Percentiles rank a stretch among this genome's conserved stretches.
Conservation (phyloP, 2,329 filamentous ascomycete genomes). For the Cercospora janseana region DNA sequence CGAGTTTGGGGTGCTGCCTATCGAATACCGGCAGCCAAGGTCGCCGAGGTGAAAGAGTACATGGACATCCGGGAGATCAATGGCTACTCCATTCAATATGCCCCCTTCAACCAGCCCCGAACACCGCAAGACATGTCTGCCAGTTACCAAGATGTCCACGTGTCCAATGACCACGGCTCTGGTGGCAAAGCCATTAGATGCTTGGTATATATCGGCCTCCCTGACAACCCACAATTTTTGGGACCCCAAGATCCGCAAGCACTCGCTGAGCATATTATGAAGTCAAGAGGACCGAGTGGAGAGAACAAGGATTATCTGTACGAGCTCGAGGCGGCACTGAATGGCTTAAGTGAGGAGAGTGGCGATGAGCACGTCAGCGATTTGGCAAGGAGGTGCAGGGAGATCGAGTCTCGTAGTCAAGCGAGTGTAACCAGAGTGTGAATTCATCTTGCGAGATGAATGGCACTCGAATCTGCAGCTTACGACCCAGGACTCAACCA, state of each 20-base stretch:
- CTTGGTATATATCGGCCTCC: constrained; percentile 92
- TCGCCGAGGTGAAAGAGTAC: constrained; percentile 80
- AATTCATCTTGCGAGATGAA: too few relatives aligned
- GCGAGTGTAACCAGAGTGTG: too few relatives aligned
- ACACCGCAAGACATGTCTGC: constrained; percentile 52
- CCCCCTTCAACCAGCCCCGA: constrained; percentile 58
- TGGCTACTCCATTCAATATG: constrained; percentile 91
- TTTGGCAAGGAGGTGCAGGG: constrained; percentile 69
- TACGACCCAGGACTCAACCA: too few relatives aligned
- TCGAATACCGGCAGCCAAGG: constrained; percentile 73
- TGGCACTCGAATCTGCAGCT: too few relatives aligned
- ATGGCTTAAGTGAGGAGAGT: constrained; percentile 70
- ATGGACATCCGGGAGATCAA: constrained; percentile 95
- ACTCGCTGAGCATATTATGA: constrained; percentile 77
- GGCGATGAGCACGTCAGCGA: constrained; percentile 83
- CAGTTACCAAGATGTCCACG: constrained; percentile 46
- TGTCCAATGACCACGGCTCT: constrained; percentile 16
- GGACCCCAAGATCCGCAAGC: constrained; percentile 75
- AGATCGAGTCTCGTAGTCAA: constrained; percentile 57
- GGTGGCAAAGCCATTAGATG: constrained; percentile 48
- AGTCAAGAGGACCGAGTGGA: constrained; percentile 77
- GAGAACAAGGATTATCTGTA: constrained; percentile 88
- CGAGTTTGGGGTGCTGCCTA: constrained; percentile 83
- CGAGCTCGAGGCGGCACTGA: constrained; percentile 71
- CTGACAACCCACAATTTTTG: constrained; percentile 87